Evolutionary conservation across 2,329 filamentous ascomycete genomes (phyloP), one percentile per base, ranked within the genome.

Genomic region (Fusarium longipes): DNA sequence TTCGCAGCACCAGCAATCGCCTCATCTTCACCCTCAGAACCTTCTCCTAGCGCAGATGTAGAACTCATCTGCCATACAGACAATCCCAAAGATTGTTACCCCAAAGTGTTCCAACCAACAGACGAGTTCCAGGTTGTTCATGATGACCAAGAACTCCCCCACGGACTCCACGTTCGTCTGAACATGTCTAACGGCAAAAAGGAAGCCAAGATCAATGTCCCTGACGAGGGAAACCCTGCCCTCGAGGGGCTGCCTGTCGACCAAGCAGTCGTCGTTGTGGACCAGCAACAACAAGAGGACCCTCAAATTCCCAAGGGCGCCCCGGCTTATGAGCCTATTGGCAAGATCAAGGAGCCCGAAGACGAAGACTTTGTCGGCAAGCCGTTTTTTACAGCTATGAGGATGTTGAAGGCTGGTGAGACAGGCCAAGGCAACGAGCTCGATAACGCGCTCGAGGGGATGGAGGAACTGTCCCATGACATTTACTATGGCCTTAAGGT

Each of bases 401-500:
- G 80, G 32, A 78, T 82, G 36, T 74, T 89, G 48, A 85, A 85
- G 70, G 80, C 76, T 44, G 79, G 81, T n/a, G 70, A 72, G 12
- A 67, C 63, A 20, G 68, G 70, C 8, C 67, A 69, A 38, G 74
- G 76, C 17, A 68, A 77, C 52, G 75, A 73, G 5, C 78, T 87
- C 15, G 82, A 85, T 38, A 78, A 78, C 12, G 85, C 86, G 0
- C 80, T 91, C 9, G 82, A 85, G 32, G 81, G 81, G 32, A 82
- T 91, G n/a, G 82, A 85, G 63, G 88, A 91, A 8, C 78, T 90
- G 27, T 85, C 88, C 0, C 88, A 91, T 75, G 89, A 91, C 75
- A 87, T 91, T 65, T 91, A 90, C 79, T 91, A 90, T 75, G 89
- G 89, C 11, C 79, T 88, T 18, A 86, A 89, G 74, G 83, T 91